Conservation (phyloP, 2,329 filamentous ascomycete genomes). For the Phoma sp. region DNA sequence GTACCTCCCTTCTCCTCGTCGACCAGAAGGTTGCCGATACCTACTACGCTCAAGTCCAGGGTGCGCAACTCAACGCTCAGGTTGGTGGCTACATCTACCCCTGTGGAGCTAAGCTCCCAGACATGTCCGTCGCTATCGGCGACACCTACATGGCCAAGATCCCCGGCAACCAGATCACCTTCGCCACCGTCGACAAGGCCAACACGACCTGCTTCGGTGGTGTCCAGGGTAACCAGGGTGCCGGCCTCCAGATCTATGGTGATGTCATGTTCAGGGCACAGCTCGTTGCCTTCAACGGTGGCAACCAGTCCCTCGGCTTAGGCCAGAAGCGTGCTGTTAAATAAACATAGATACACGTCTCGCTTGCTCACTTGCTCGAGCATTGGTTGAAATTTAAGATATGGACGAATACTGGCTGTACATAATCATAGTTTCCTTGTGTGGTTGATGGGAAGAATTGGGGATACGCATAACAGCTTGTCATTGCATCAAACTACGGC, state of each 20-base stretch:
- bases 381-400: slow-evolving; percentile 7
- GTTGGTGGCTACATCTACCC: slow-evolving; percentile 55
- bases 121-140: slow-evolving; percentile 62
- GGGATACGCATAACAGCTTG: neutral
- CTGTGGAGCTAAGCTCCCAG: slow-evolving; percentile 51
- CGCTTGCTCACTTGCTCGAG: slow-evolving; percentile 3
- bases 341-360: neutral
- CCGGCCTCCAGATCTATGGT: slow-evolving; percentile 66
- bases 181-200: slow-evolving; percentile 45
- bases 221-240: slow-evolving; percentile 64
- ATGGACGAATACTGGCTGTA: slow-evolving; percentile 14
- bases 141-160: slow-evolving; percentile 63
- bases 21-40: slow-evolving; percentile 58
- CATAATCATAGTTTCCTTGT: slow-evolving; percentile 13
- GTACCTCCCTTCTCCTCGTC: slow-evolving; percentile 69
- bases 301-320: slow-evolving; percentile 60
- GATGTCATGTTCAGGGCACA: slow-evolving; percentile 66
- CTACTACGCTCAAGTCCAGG: slow-evolving; percentile 53
- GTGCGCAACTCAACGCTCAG: slow-evolving; percentile 44
- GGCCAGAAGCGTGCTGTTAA: slow-evolving; percentile 44
- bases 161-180: slow-evolving; percentile 55
- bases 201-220: slow-evolving; percentile 70
- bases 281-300: slow-evolving; percentile 66
- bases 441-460: neutral
- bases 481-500: neutral